Base-by-base conservation (phyloP, 192 early-diverging fungal genomes). In the Paraglomus brasilianum region DNA sequence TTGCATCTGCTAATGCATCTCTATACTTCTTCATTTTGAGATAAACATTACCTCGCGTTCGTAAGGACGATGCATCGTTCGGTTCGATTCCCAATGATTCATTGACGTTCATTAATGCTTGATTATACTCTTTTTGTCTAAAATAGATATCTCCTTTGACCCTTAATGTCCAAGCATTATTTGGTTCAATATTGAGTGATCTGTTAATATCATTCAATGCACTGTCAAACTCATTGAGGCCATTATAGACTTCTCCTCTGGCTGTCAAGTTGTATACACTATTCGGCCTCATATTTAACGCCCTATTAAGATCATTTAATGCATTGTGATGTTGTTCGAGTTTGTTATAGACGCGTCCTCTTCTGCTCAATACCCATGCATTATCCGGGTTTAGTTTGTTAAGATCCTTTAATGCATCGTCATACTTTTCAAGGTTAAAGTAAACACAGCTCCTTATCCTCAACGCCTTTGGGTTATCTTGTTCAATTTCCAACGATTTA, bases 401-500 rank as follows among this genome's bases (percentile, higher is more conserved):
- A 2, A 67, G 24, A 42, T 67, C 51, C 10, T 6, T 53, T 8
- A 67, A 5, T 15, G 62, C 47, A 17, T 36, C 46, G 2, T 65
- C 47, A n/a, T 49, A 49, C 15, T 45, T 30, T 9, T 15, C 15
- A 22, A 65, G 5, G 8, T 30, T 4, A 36, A 5, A 15, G 50
- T 49, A 65, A 39, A 21, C 36, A 38, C 11, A 1, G 40, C 62
- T 49, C 50, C 62, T 47, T 65, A 49, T 48, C 24, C 45, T 19
- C 41, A 65, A 65, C 3, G 62, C 62, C 15, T 13, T 2, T 8
- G 50, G 13, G 47, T 65, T 49, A 30, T n/a, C 24, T 14, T 44
- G 62, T 39, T 65, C 62, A 49, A 44, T 65, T 49, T 49, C 36
- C n/a, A 65, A 19, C 2, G 38, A 24, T 10, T 38, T 65, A 49